Evolutionary conservation across 345 rosid species (phyloP).

Genomic region (Moricandia arvensis): DNA sequence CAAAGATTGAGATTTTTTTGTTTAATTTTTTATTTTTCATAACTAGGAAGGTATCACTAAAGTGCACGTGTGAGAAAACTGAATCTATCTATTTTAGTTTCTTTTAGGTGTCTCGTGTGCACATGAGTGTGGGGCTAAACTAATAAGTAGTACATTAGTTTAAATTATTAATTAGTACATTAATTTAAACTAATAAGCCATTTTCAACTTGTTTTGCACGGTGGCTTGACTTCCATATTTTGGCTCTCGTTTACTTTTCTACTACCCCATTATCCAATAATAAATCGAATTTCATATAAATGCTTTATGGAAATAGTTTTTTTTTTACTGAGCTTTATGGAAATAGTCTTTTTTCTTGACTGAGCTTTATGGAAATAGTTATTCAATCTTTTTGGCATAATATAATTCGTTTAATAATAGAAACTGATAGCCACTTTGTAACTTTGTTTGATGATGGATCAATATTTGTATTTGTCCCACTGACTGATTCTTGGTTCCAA

Average conservation of each 20-base stretch:
- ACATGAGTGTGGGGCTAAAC: constrained; percentile 36
- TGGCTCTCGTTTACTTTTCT: constrained; percentile 24
- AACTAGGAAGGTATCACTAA: constrained; percentile 25
- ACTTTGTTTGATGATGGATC: background rate
- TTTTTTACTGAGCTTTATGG: no score
- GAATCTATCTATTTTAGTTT: constrained; percentile 34
- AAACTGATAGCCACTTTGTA: constrained; percentile 21
- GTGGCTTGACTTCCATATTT: constrained; percentile 39
- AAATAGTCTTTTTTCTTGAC: no score
- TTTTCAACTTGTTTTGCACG: constrained; percentile 41
- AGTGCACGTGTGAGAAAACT: constrained; percentile 41
- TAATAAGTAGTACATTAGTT: background rate
- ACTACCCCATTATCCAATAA: background rate
- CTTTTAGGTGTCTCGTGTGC: constrained; percentile 32
- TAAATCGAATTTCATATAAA: background rate
- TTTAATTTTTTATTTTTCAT: background rate
- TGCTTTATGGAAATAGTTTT: background rate
- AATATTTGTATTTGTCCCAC: constrained; percentile 16
- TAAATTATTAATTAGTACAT: no score
- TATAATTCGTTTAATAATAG: constrained; percentile 2
- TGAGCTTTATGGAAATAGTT: no score
- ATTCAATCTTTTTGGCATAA: constrained; percentile 11
- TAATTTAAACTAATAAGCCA: no score
- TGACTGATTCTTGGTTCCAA: constrained; percentile 31
- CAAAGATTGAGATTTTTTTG: background rate